These are phyloP conservation scores for Candida tetrigidarum DNA, from an alignment of 1,139 yeast species.

Conservation along the genomic window DNA sequence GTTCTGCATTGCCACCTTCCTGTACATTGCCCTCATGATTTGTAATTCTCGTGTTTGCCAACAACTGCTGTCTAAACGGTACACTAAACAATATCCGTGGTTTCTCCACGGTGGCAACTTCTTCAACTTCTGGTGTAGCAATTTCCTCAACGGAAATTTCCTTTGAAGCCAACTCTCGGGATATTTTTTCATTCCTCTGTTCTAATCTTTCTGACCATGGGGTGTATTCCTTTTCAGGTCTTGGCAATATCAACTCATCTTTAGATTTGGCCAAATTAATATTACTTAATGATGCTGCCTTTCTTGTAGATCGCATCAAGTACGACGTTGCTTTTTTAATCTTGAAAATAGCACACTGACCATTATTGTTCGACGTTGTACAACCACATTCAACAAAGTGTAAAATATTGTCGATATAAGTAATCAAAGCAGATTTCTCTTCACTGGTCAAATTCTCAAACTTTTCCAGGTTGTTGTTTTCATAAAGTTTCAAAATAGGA, in stretches of 20 bases:
- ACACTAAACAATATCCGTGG: conserved; percentile 23
- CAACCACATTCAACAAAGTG: conserved; percentile 70
- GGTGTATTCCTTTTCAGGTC: conserved; percentile 33
- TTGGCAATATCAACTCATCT: conserved; percentile 43
- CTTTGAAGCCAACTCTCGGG: conserved; percentile 8
- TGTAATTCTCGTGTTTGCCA: conserved; percentile 7
- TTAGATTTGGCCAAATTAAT: conserved; percentile 41
- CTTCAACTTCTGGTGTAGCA: conserved; percentile 13
- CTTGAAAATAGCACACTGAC: conserved; percentile 59
- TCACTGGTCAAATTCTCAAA: conserved; percentile 54
- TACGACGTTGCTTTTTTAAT: conserved; percentile 65
- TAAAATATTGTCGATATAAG: conserved; percentile 63
- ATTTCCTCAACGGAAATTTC: background rate
- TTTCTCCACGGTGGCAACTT: conserved; percentile 5
- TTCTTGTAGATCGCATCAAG: conserved; percentile 60
- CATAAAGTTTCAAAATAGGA: conserved; percentile 64
- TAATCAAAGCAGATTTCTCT: conserved; percentile 57
- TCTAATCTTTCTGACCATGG: conserved; percentile 44
- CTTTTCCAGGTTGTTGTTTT: conserved; percentile 30
- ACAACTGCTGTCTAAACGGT: conserved; percentile 29
- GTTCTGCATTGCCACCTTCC: no score
- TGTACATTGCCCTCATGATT: no score
- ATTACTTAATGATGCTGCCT: conserved; percentile 48
- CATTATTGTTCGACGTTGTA: conserved; percentile 45
- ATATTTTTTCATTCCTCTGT: conserved; percentile 31